Evolutionary conservation across 2,329 filamentous ascomycete genomes (phyloP).

Genomic region (Didymella pinodella): DNA sequence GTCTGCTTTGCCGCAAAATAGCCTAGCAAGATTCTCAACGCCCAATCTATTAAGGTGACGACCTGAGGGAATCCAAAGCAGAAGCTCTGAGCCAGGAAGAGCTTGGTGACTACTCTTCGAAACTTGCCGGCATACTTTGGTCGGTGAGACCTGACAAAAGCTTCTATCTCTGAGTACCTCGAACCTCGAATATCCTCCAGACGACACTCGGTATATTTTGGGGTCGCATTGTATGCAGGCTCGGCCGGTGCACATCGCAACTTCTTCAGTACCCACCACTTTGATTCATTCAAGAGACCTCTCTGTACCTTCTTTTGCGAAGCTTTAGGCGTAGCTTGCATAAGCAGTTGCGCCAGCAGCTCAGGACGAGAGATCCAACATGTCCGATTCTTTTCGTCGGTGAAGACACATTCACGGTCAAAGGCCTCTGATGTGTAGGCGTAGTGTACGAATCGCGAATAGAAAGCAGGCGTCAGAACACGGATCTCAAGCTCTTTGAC

Average conservation of each 20-base stretch:
- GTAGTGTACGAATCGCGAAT: conserved; percentile 71
- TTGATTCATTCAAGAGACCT: conserved; percentile 32
- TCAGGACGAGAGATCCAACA: conserved; percentile 65
- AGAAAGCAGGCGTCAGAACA: conserved; percentile 71
- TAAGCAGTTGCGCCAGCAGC: conserved; percentile 52
- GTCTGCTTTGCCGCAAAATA: conserved; percentile 30
- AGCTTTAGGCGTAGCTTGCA: conserved; percentile 29
- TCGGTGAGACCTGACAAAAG: conserved; percentile 40
- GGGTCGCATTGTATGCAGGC: conserved; percentile 47
- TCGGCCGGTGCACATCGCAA: conserved; percentile 53
- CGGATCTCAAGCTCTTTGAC: conserved; percentile 61
- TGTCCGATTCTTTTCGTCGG: conserved; percentile 64
- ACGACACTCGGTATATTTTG: conserved; percentile 22
- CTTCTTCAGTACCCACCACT: conserved; percentile 50
- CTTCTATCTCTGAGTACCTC: conserved; percentile 52
- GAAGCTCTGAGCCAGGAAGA: conserved; percentile 55
- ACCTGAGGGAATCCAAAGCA: conserved; percentile 49
- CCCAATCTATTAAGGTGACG: conserved; percentile 74
- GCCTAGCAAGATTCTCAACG: conserved; percentile 70
- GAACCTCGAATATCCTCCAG: conserved; percentile 50
- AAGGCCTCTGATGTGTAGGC: conserved; percentile 68
- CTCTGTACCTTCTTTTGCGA: conserved; percentile 32
- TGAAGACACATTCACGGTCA: conserved; percentile 63
- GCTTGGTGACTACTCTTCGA: conserved; percentile 48
- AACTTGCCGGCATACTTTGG: conserved; percentile 42